Evolutionary conservation across 2,329 filamentous ascomycete genomes (phyloP), one percentile per base, ranked within the genome.

Genomic region (Clonostachys rhizophaga): DNA sequence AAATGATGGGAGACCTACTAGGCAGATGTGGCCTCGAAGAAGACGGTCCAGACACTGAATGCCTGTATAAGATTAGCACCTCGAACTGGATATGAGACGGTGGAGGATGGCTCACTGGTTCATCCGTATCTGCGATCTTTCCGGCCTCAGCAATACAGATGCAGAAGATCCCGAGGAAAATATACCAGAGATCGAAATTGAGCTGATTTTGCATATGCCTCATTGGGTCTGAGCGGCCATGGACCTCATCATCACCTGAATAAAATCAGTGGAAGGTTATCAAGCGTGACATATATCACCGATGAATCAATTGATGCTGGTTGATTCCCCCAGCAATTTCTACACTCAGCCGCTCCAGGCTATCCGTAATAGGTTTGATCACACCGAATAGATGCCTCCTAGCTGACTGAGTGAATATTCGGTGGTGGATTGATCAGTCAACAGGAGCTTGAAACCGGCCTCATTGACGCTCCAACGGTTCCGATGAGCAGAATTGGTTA

Each of bases 131-230:
- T 40, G 46, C 44, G 34, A 50, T 50, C 12, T 34, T 42, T 13
- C 42, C 24, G 5, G 49, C 18, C 40, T 50, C 49, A 5, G 46
- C 44, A 17, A 66, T 60, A 11, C 61, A 63, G 7, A 70, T 62
- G n/a, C 57, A 59, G 20, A 69, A 67, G 6, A 64, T 58, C 1
- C 66, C 68, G 5, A 69, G 47, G 12, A 67, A 67, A 6, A 69
- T 67, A 40, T 67, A 70, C 67, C 67, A 71, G 20, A 71, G 47
- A 49, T 71, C 67, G 44, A 69, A 70, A 46, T 58, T 63, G 24
- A 71, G 59, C 49, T 69, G 67, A 40, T 69, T 66, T 6, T 58
- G 62, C 3, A 69, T 47, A 39, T 69, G 67, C 3, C 49, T 58
- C 34, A 64, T 33, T 3, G 69, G 45, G 44, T 69, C 67, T 11